phyloP scores from a whole-genome alignment of 164 flowering plant genomes.

The Magnolia kwangsiensis region DNA sequence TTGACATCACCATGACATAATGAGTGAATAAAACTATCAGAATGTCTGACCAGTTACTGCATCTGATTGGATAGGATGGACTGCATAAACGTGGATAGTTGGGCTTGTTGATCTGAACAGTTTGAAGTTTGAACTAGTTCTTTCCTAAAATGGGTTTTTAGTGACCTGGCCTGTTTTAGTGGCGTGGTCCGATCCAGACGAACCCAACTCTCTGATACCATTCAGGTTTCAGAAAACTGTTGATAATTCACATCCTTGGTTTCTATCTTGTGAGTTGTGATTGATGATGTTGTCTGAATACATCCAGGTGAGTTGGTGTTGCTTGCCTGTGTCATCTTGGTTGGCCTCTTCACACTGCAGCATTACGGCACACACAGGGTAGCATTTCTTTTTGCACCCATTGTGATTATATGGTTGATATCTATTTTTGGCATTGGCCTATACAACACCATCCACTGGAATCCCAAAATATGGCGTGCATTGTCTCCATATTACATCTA shows the following conservation, averaged over 20 bases:
- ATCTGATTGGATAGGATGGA: background rate
- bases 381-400: slow-evolving; percentile 80
- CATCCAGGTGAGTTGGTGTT: slow-evolving; percentile 49
- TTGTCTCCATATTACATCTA: slow-evolving; percentile 71
- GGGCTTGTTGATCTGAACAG: background rate
- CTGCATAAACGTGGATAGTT: background rate
- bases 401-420: slow-evolving; percentile 71
- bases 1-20: too few species aligned
- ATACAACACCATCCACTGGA: slow-evolving; percentile 72
- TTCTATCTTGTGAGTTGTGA: background rate
- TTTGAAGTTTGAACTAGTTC: background rate
- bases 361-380: slow-evolving; percentile 85
- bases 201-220: background rate
- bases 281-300: slow-evolving; percentile 5
- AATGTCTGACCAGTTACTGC: background rate
- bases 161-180: background rate
- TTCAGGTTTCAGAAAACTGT: background rate
- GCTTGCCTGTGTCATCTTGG: slow-evolving; percentile 71
- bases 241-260: background rate
- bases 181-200: too few species aligned
- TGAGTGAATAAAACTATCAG: too few species aligned
- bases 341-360: slow-evolving; percentile 88
- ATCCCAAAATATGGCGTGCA: slow-evolving; percentile 63
- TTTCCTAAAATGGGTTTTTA: background rate
- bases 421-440: slow-evolving; percentile 66